These are phyloP conservation scores for Trichosporon inkin DNA, from an alignment of 1,284 basidiomycete genomes.

Conservation along the genomic window DNA sequence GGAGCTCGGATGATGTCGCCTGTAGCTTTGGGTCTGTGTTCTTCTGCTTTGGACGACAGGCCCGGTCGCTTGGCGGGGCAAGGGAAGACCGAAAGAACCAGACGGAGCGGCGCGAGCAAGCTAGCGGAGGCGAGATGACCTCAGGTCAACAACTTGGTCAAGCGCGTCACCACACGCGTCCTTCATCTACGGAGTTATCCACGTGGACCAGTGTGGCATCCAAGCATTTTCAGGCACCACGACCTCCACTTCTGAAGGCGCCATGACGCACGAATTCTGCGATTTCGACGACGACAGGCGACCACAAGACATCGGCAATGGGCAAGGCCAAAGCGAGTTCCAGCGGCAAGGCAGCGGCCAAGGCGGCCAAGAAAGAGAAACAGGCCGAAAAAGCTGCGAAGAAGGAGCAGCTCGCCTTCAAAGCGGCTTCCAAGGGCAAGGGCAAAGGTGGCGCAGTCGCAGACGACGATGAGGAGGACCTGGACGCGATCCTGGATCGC, in stretches of 20 bases:
- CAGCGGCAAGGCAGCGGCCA: slow-evolving; percentile 55
- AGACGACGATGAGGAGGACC: slow-evolving; percentile 68
- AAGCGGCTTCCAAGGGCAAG: slow-evolving; percentile 41
- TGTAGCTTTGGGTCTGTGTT: not conserved
- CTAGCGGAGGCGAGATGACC: slow-evolving; percentile 3
- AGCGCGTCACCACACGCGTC: slow-evolving; percentile 12
- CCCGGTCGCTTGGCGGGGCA: not conserved
- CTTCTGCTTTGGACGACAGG: not conserved
- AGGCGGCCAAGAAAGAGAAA: slow-evolving; percentile 69
- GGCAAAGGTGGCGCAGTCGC: slow-evolving; percentile 52
- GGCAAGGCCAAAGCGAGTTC: slow-evolving; percentile 21
- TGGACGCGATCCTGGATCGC: slow-evolving; percentile 70
- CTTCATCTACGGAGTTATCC: slow-evolving; percentile 12
- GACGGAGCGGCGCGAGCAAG: not conserved
- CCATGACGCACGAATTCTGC: slow-evolving; percentile 5
- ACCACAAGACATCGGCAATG: slow-evolving; percentile 12
- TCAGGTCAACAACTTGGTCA: slow-evolving; percentile 9
- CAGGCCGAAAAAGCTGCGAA: slow-evolving; percentile 55
- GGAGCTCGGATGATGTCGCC: not conserved
- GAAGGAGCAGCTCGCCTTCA: slow-evolving; percentile 62
- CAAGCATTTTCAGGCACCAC: not conserved
- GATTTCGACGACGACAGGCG: not conserved
- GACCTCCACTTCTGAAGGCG: slow-evolving; percentile 23
- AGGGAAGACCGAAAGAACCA: not conserved
- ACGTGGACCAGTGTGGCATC: slow-evolving; percentile 12